Percentiles rank a stretch among this genome's conserved stretches.
Evolutionary conservation across 2,329 filamentous ascomycete species (phyloP).

Genomic region (Paecilomyces formosus): DNA sequence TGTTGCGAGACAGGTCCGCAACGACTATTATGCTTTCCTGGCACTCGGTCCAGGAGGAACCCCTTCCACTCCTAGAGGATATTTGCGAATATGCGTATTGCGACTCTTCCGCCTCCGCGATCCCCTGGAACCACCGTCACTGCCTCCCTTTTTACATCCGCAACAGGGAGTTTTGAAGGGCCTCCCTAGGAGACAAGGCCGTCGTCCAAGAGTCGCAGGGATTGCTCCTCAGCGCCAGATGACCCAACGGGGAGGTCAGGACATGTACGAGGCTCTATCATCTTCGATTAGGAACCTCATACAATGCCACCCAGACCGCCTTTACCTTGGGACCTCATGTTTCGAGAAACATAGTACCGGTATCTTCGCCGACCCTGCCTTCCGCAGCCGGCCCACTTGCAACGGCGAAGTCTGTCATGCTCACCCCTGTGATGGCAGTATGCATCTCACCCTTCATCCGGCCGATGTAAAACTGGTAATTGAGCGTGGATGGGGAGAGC

Average conservation of each 20-base stretch:
- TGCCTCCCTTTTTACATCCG: slow-evolving; percentile 47
- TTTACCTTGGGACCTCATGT: slow-evolving; percentile 62
- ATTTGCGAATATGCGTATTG: slow-evolving; percentile 65
- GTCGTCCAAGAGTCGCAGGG: slow-evolving; percentile 61
- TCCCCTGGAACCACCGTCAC: slow-evolving; percentile 54
- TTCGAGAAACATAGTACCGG: slow-evolving; percentile 77
- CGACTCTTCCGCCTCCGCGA: slow-evolving; percentile 64
- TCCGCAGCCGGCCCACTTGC: slow-evolving; percentile 16
- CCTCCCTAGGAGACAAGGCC: slow-evolving; percentile 56
- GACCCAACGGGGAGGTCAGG: slow-evolving; percentile 53
- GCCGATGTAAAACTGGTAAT: slow-evolving; percentile 67
- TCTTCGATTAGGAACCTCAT: slow-evolving; percentile 48
- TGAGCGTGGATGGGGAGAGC: slow-evolving; percentile 70
- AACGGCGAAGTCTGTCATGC: slow-evolving; percentile 78
- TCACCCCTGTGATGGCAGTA: slow-evolving; percentile 65
- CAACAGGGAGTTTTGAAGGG: slow-evolving; percentile 52
- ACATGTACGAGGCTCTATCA: slow-evolving; percentile 51
- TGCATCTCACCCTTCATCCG: slow-evolving; percentile 76
- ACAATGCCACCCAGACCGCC: slow-evolving; percentile 35
- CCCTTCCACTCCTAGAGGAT: slow-evolving; percentile 64
- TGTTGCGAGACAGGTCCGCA: slow-evolving; percentile 1
- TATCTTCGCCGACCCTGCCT: slow-evolving; percentile 53
- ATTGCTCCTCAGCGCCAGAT: slow-evolving; percentile 77
- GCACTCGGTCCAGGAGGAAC: slow-evolving; percentile 44
- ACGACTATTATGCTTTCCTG: slow-evolving; percentile 28